Evolutionary conservation across 2,329 filamentous ascomycete genomes (phyloP).

Genomic region (Hirsutella thompsonii): DNA sequence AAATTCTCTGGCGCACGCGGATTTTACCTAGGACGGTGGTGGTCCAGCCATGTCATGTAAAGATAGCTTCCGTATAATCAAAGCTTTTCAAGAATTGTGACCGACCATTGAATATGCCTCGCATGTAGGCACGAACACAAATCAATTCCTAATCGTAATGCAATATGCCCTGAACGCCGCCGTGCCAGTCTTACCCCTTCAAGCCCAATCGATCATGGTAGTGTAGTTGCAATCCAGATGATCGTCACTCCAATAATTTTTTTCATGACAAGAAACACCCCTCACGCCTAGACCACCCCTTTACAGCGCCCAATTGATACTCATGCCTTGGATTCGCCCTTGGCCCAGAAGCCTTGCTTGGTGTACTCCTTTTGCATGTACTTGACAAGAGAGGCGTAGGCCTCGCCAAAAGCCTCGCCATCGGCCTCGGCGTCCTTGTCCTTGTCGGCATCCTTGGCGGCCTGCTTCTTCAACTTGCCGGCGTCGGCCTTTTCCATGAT

Average conservation of each 20-base stretch:
- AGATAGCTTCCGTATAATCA: too few species aligned
- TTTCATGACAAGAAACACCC: not conserved
- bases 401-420: constrained; percentile 48
- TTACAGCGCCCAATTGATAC: not conserved
- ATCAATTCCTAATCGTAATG: constrained; percentile 11
- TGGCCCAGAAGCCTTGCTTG: constrained; percentile 40
- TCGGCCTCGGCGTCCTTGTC: constrained; percentile 30
- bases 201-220: constrained; percentile 17
- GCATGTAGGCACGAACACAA: not conserved
- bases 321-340: constrained; percentile 20
- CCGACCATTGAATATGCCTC: not conserved
- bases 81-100: too few species aligned
- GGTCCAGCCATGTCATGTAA: not conserved
- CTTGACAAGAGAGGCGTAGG: constrained; percentile 53
- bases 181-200: constrained; percentile 17
- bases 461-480: constrained; percentile 30
- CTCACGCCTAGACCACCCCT: not conserved
- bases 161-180: constrained; percentile 24
- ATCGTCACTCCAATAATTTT: constrained; percentile 1
- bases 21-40: too few species aligned
- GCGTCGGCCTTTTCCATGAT: constrained; percentile 43
- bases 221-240: constrained; percentile 20
- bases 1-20: too few species aligned
- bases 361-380: constrained; percentile 51
- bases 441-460: constrained; percentile 29